Evolutionary conservation across 2,329 filamentous ascomycete genomes (phyloP).

Genomic region (Trichoderma sp.): DNA sequence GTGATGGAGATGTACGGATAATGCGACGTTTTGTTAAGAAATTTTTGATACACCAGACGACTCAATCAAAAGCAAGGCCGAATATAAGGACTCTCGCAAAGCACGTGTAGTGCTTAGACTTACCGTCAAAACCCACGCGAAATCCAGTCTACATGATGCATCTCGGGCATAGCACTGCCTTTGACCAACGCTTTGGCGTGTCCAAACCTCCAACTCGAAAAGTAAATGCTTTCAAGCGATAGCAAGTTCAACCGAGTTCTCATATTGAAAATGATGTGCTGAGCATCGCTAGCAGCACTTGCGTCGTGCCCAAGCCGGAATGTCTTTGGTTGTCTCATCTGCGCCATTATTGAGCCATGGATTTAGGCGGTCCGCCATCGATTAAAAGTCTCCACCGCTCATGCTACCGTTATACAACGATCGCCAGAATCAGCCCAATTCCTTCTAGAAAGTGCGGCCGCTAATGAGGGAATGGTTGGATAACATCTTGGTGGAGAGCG

Average conservation of each 20-base stretch:
- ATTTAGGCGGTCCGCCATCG: neutral
- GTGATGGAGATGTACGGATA: neutral
- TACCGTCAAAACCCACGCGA: neutral
- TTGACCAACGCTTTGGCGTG: neutral
- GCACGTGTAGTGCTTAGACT: neutral
- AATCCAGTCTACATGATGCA: neutral
- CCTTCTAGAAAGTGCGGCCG: slow-evolving; percentile 8
- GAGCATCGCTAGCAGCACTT: neutral
- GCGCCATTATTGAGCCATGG: slow-evolving; percentile 10
- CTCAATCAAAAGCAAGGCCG: neutral
- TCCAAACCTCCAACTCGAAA: neutral
- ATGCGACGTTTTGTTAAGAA: neutral
- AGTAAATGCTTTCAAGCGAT: neutral
- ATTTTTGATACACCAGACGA: neutral
- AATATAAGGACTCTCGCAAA: neutral
- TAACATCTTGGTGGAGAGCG: neutral
- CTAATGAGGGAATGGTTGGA: neutral
- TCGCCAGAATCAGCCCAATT: neutral
- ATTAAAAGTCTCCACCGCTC: neutral
- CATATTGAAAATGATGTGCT: neutral
- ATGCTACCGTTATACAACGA: neutral
- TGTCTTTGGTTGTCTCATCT: neutral
- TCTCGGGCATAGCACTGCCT: neutral
- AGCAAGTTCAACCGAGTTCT: neutral
- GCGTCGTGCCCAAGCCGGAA: neutral